A percentile compares a stretch with the other conserved stretches of the same genome.
Conservation (phyloP, 176 grass and related monocot species). For the Paspalum vaginatum region DNA sequence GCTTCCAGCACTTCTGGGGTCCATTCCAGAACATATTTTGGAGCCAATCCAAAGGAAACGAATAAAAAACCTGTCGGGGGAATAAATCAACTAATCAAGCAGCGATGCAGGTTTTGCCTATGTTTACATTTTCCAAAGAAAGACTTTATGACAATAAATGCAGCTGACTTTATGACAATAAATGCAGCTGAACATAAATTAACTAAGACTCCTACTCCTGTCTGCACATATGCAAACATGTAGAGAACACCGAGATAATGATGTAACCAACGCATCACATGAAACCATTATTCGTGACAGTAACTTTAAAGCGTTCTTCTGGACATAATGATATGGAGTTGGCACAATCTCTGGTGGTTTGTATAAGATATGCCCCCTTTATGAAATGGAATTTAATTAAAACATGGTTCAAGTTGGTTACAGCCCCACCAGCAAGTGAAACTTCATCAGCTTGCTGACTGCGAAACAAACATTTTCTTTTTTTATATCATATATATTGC, state of each 20-base stretch:
- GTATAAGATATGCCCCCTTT: neutral
- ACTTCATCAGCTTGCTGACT: neutral
- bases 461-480: neutral
- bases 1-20: slow-evolving; percentile 47
- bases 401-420: neutral
- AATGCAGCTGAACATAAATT: neutral
- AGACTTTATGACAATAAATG: neutral
- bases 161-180: neutral
- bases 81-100: slow-evolving; percentile 61
- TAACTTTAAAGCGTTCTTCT: neutral
- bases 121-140: slow-evolving; percentile 31
- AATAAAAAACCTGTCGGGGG: slow-evolving; percentile 50
- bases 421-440: neutral
- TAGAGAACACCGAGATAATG: neutral
- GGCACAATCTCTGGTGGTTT: slow-evolving; percentile 12
- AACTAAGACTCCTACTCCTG: slow-evolving; percentile 1
- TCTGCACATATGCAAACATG: neutral
- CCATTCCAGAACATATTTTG: slow-evolving; percentile 51
- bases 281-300: neutral
- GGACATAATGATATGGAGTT: neutral
- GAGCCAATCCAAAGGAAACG: slow-evolving; percentile 51
- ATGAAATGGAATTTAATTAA: neutral
- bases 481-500: neutral
- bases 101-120: slow-evolving; percentile 42
- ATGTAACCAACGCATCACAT: neutral